Base-by-base conservation (phyloP, 441 rosid species). In the Sinapis alba region DNA sequence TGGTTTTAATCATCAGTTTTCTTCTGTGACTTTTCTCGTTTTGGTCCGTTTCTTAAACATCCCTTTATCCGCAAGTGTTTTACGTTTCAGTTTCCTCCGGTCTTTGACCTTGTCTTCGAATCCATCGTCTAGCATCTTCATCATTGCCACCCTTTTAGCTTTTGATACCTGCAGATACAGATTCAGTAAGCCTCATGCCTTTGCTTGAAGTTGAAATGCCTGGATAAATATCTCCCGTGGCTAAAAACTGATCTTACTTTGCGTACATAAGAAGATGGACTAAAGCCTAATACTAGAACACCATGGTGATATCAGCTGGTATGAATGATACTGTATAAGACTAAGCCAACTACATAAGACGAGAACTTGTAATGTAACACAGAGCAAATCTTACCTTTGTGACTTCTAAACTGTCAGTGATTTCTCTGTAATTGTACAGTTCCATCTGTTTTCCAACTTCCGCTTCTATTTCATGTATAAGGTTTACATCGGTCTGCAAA, bases 61-160 rank as follows among this genome's bases (percentile, higher is more conserved):
- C 58, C 98, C 97, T 77, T 90, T 96, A 65, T 82, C 90, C 1
- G 83, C 82, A 26, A 88, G 80, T 8, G 87, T 81, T 72, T 86
- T 90, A 43, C 82, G 80, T 60, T 91, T 95, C 82, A 79, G 92
- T 19, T 79, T 86, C 76, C 81, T 93, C 63, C 96, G 77, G 73
- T 89, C 92, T 47, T 87, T 89, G 6, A 57, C 86, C 81, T 84
- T 90, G 68, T 95, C 98, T 68, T 95, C 99, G 30, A 90, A 91
- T 5, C 98, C 98, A 38, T 88, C 90, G 20, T 95, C 98, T 81
- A 84, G 73, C 91, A 91, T 89, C 86, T 90, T 95, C 99, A 91
- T 91, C 68, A 81, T 79, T 1, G 96, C 94, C 73, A 90, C 97
- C 0, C 93, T 91, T 76, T 80, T 90, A 5, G 97, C 99, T 85